Evolutionary conservation across 2,329 filamentous ascomycete genomes (phyloP), one percentile per base, ranked within the genome.

Genomic region (Sporothrix phasma): DNA sequence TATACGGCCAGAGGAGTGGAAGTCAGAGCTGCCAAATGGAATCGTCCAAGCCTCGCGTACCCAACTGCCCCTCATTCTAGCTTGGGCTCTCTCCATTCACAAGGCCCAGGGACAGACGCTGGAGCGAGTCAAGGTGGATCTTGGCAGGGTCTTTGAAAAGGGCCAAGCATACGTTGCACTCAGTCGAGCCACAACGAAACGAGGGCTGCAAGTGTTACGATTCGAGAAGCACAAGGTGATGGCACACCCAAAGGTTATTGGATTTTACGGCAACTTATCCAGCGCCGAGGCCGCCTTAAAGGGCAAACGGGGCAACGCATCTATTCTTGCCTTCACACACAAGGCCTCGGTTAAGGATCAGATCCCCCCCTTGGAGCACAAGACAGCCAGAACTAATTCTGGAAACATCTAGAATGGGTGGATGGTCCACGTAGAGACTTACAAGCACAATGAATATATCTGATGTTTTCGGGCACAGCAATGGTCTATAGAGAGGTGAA

Each of bases 111-210:
- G 93, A 1, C 93, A 97, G 74, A 97, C 93, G 1, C 78, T 97
- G 29, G 92, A 96, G 72, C 83, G 93, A 60, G 94, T 99, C 66
- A 96, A 96, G 72, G 94, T 99, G 29, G 92, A 99, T 73, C 80
- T 99, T 0, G 89, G 91, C 34, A 88, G 85, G 67, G 90, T 96
- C 1, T 99, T 99, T 70, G 94, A 99, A 74, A 97, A 96, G 75
- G 94, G 94, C 0, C 94, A 99, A 74, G 94, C 94, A 5, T 99
- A 99, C 72, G 94, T 99, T 61, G 94, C 94, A 61, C 84, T 99
- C 15, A 96, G 90, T 79, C 89, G 94, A 75, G 94, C 94, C 15
- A 96, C 91, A 1, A 89, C 83, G 65, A 92, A 97, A 77, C 82
- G 85, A 19, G 94, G 94, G 0, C 78, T 99, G 22, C 91, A 96